Evolutionary conservation across 768 basidiomycete genomes (phyloP).

Genomic region (Amanita rubescens): DNA sequence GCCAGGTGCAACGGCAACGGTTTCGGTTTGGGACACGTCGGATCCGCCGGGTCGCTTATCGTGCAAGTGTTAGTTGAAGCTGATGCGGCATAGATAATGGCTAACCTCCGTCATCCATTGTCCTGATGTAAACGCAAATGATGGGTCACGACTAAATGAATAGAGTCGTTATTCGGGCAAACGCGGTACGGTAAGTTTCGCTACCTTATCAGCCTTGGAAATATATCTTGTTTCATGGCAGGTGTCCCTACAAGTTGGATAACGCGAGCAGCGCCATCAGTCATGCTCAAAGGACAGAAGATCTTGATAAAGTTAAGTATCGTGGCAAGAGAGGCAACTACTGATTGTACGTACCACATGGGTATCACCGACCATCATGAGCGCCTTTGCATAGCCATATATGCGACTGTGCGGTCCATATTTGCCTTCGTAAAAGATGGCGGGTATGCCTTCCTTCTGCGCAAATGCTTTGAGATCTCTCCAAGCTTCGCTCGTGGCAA

Average conservation of each 20-base stretch:
- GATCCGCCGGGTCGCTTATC: conserved; percentile 62
- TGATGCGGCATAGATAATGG: conserved; percentile 25
- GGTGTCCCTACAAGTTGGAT: conserved; percentile 58
- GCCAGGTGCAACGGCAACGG: conserved; percentile 38
- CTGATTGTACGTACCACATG: conserved; percentile 44
- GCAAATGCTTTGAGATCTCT: conserved; percentile 52
- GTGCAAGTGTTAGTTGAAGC: conserved; percentile 21
- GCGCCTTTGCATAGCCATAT: conserved; percentile 58
- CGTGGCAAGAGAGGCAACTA: neutral
- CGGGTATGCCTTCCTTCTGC: conserved; percentile 59
- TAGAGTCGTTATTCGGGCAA: neutral
- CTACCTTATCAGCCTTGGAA: conserved; percentile 57
- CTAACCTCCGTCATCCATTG: conserved; percentile 81
- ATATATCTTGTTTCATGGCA: conserved; percentile 49
- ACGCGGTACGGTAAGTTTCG: too few species aligned
- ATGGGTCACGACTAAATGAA: conserved; percentile 50
- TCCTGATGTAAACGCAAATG: conserved; percentile 58
- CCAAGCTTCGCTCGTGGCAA: conserved; percentile 73
- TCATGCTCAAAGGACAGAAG: conserved; percentile 74
- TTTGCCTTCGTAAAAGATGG: conserved; percentile 60
- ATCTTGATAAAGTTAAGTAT: conserved; percentile 28
- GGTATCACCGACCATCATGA: conserved; percentile 55
- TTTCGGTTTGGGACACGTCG: conserved; percentile 70
- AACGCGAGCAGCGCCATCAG: conserved; percentile 69
- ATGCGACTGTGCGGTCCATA: conserved; percentile 53